phyloP scores from a whole-genome alignment of 108 stramenopile species.

The Cyclostephanos tholiformis region DNA sequence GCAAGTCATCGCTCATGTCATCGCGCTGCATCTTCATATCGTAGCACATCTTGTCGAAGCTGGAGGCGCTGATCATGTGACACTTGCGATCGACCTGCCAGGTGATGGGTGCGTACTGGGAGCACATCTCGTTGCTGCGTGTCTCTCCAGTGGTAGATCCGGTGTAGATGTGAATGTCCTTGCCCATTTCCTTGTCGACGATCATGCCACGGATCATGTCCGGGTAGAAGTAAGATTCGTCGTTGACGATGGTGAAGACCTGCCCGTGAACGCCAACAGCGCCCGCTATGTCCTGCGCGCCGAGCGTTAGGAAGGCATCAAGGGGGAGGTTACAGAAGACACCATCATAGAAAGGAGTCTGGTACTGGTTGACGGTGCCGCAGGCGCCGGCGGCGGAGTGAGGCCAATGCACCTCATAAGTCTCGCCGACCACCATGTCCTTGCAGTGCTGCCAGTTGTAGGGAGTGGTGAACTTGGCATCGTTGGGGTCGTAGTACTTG shows the following conservation, averaged over 20 bases:
- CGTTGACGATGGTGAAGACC: constrained; percentile 57
- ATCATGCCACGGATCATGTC: constrained; percentile 52
- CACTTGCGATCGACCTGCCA: constrained; percentile 83
- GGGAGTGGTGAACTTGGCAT: constrained; percentile 31
- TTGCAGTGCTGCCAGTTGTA: constrained; percentile 52
- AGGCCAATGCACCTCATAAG: constrained; percentile 60
- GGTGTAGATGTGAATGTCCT: constrained; percentile 62
- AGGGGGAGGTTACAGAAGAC: constrained; percentile 46
- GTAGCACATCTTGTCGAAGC: constrained; percentile 71
- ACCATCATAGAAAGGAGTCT: constrained; percentile 57
- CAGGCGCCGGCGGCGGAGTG: constrained; percentile 51
- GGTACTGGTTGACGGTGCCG: constrained; percentile 52
- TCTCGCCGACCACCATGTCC: constrained; percentile 53
- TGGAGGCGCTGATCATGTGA: constrained; percentile 68
- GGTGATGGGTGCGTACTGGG: constrained; percentile 66
- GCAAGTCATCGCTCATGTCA: constrained; percentile 66
- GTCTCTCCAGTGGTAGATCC: constrained; percentile 69
- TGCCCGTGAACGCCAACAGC: constrained; percentile 52
- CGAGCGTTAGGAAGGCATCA: constrained; percentile 12
- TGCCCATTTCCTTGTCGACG: constrained; percentile 46
- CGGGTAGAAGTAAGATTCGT: constrained; percentile 53
- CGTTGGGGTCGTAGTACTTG: constrained; percentile 28
- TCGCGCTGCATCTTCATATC: constrained; percentile 69
- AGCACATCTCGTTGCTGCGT: constrained; percentile 58
- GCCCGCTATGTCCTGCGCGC: constrained; percentile 10